These are phyloP conservation scores for Ampelocalamus luodianensis DNA, from an alignment of 176 grass and related monocot species.

Conservation along the genomic window DNA sequence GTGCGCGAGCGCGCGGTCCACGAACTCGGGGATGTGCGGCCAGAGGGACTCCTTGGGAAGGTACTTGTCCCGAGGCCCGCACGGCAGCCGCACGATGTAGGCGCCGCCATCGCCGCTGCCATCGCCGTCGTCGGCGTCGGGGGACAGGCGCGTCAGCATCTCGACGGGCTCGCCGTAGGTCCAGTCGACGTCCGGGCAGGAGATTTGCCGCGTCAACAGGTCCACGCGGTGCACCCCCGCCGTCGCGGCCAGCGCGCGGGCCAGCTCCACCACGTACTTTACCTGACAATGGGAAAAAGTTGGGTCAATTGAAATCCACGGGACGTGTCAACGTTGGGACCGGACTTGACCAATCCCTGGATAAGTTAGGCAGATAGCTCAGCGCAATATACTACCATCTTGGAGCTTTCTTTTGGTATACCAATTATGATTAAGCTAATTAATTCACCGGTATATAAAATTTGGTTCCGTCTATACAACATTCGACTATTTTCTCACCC, in stretches of 20 bases:
- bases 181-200: slow-evolving; percentile 78
- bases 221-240: slow-evolving; percentile 80
- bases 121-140: background rate
- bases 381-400: background rate
- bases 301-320: background rate
- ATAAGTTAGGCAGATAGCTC: background rate
- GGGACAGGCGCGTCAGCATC: slow-evolving; percentile 55
- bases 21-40: slow-evolving; percentile 94
- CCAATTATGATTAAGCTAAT: background rate
- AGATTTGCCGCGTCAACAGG: slow-evolving; percentile 85
- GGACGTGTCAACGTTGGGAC: background rate
- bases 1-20: slow-evolving; percentile 90
- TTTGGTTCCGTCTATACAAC: too few relatives aligned
- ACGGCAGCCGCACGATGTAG: slow-evolving; percentile 89
- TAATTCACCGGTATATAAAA: background rate
- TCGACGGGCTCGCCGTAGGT: slow-evolving; percentile 94
- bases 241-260: slow-evolving; percentile 79
- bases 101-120: slow-evolving; percentile 50
- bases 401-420: background rate
- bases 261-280: slow-evolving; percentile 95
- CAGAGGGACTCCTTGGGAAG: slow-evolving; percentile 82
- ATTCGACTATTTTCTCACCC: too few relatives aligned
- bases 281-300: slow-evolving; percentile 44
- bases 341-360: background rate
- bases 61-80: slow-evolving; percentile 82